phyloP scores from a whole-genome alignment of 495 filamentous ascomycete genomes.

The Hapsidospora chrysogenum region DNA sequence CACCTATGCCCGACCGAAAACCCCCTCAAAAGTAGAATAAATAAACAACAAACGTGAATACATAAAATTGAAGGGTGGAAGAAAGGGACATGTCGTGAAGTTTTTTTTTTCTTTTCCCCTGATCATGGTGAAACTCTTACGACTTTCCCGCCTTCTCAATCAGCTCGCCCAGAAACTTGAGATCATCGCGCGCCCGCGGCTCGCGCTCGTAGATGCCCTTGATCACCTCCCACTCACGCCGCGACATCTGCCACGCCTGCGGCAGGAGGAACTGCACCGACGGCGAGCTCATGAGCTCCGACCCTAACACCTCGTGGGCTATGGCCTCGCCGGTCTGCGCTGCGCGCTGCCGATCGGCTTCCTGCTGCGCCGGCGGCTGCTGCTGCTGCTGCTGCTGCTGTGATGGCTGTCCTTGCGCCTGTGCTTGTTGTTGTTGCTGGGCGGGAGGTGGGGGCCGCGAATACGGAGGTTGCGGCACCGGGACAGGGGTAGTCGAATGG shows the following conservation, averaged over 20 bases:
- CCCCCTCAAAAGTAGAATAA: no score
- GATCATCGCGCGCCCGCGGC: constrained; percentile 26
- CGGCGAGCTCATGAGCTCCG: constrained; percentile 34
- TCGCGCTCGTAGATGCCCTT: constrained; percentile 38
- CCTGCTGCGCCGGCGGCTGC: constrained; percentile 6
- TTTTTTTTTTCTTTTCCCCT: constrained; percentile 1
- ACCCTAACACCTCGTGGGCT: constrained; percentile 41
- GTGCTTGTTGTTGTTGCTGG: no score
- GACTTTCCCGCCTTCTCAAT: constrained; percentile 26
- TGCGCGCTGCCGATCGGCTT: constrained; percentile 11
- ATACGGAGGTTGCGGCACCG: constrained; percentile 9
- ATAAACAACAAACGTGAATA: no score
- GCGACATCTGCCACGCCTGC: constrained; percentile 43
- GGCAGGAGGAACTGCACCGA: constrained; percentile 51
- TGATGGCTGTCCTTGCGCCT: no score
- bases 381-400: constrained; percentile 6
- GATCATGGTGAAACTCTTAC: no score
- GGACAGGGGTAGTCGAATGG: neutral
- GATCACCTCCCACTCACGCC: constrained; percentile 47
- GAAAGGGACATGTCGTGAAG: no score
- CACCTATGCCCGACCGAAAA: no score
- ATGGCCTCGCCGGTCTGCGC: constrained; percentile 26
- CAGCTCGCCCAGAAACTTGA: constrained; percentile 27
- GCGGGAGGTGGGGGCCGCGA: constrained; percentile 15
- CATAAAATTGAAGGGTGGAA: no score